These are phyloP conservation scores for Plasmodium berghei DNA, from an alignment of 169 alveolate genomes.

Conservation along the genomic window DNA sequence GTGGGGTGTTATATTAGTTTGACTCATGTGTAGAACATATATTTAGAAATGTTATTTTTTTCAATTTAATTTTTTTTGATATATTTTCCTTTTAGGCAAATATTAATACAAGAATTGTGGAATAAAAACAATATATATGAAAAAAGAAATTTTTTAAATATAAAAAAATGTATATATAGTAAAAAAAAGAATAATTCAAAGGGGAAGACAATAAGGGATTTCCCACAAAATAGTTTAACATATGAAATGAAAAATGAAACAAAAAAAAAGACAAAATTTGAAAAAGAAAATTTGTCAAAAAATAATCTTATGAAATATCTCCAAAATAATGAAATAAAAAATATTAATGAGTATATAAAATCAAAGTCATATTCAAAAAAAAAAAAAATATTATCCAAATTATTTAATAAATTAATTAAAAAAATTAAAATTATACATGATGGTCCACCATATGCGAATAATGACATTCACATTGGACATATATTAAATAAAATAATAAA, in stretches of 20 bases:
- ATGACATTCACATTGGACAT: slow-evolving; percentile 91
- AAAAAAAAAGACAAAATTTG: background rate
- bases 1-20: no score
- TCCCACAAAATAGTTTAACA: no score
- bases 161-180: slow-evolving; percentile 33
- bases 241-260: background rate
- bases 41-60: background rate
- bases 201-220: no score
- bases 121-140: slow-evolving; percentile 29
- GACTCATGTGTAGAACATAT: background rate
- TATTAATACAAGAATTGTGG: slow-evolving; percentile 39
- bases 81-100: slow-evolving; percentile 31
- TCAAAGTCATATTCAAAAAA: background rate
- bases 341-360: no score
- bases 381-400: background rate
- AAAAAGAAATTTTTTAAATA: slow-evolving; percentile 29
- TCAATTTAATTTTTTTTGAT: background rate
- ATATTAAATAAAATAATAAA: slow-evolving; percentile 89
- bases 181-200: background rate
- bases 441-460: slow-evolving; percentile 94
- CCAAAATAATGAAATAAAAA: background rate
- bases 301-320: slow-evolving; percentile 4
- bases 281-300: background rate
- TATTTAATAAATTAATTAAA: slow-evolving; percentile 7
- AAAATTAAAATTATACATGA: slow-evolving; percentile 82